Evolutionary conservation across 108 stramenopile species (phyloP).

Genomic region (Skeletonema costatum): DNA sequence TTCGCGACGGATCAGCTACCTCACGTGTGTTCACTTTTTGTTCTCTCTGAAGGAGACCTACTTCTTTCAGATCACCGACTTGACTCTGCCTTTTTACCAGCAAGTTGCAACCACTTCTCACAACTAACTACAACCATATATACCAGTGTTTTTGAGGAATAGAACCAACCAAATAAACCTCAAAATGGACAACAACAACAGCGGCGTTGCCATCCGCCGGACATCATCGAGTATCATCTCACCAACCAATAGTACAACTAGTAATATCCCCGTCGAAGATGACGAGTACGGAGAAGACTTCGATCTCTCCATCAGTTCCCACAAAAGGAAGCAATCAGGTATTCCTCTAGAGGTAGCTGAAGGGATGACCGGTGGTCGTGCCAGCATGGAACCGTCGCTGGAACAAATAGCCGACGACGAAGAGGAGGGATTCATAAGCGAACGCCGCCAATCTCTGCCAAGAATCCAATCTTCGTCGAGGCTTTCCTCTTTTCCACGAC

Average conservation of each 20-base stretch:
- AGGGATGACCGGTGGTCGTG: not conserved
- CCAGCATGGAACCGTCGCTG: not conserved
- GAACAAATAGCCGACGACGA: conserved; percentile 14
- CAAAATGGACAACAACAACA: not conserved
- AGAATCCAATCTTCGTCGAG: not conserved
- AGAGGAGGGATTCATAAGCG: not conserved
- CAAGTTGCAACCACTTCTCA: too few species aligned
- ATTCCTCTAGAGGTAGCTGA: conserved; percentile 20
- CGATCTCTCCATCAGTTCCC: conserved; percentile 9
- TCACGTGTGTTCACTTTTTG: too few species aligned
- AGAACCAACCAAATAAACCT: not conserved
- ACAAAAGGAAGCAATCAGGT: conserved; percentile 25
- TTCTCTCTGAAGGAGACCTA: too few species aligned
- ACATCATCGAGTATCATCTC: not conserved
- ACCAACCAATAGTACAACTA: not conserved
- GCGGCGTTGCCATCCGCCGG: not conserved
- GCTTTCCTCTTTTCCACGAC: not conserved
- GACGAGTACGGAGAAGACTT: conserved; percentile 19
- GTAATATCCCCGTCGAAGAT: conserved; percentile 30
- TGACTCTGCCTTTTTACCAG: too few species aligned
- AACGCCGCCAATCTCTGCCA: not conserved
- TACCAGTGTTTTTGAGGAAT: not conserved
- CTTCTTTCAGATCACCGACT: too few species aligned
- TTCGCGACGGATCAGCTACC: too few species aligned
- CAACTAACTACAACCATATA: not conserved